Conservation (phyloP, 257 asterid species). For the Scutellaria galericulata region DNA sequence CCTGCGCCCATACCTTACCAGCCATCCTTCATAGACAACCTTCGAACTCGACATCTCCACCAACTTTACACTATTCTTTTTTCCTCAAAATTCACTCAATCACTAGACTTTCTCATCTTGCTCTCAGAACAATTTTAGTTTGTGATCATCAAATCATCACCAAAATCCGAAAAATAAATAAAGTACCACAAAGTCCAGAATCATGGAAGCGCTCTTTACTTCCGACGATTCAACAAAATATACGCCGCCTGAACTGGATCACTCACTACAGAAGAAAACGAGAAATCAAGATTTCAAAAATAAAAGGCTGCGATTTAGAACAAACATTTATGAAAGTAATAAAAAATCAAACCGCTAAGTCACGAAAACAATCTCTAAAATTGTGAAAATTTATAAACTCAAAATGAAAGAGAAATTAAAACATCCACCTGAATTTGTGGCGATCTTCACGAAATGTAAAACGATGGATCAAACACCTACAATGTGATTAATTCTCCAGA, state of each 20-base stretch:
- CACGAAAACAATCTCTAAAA: constrained; percentile 8
- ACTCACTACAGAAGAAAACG: constrained; percentile 27
- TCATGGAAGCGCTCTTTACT: constrained; percentile 37
- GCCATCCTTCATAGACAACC: constrained; percentile 93
- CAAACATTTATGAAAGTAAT: not conserved
- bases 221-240: constrained; percentile 32
- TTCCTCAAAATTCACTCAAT: constrained; percentile 28
- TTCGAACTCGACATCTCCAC: constrained; percentile 72
- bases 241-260: constrained; percentile 39
- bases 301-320: constrained; percentile 11
- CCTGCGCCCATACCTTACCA: constrained; percentile 95
- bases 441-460: constrained; percentile 29
- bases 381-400: constrained; percentile 19
- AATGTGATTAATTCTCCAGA: constrained; percentile 41
- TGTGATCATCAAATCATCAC: constrained; percentile 21
- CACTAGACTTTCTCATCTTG: not conserved
- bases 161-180: not conserved
- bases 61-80: constrained; percentile 9
- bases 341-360: constrained; percentile 4
- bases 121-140: not conserved
- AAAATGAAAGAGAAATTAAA: constrained; percentile 1
- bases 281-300: constrained; percentile 2
- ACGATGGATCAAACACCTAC: constrained; percentile 43
- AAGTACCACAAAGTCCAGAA: constrained; percentile 25
- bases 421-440: constrained; percentile 26